Evolutionary conservation across 1,284 basidiomycete genomes (phyloP).

Genomic region (Agaricales sp.): DNA sequence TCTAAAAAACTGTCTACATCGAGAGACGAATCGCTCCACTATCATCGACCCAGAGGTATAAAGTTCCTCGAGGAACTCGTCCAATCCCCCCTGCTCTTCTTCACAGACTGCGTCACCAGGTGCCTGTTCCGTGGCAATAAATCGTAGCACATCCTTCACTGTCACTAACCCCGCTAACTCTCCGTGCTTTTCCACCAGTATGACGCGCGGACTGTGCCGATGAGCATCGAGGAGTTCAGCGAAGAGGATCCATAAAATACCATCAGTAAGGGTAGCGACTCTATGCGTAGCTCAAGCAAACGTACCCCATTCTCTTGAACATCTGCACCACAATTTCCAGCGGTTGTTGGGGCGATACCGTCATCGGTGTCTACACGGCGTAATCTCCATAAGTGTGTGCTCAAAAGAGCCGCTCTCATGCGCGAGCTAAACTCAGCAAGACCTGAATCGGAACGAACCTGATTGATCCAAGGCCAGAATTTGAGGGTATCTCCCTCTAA

Average conservation of each 20-base stretch:
- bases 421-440: no score
- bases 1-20: constrained; percentile 26
- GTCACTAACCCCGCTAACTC: constrained; percentile 6
- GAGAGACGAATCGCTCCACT: constrained; percentile 24
- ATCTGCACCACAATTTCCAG: constrained; percentile 95
- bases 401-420: no score
- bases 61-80: constrained; percentile 48
- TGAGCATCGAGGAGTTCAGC: constrained; percentile 4
- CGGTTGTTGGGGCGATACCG: constrained; percentile 87
- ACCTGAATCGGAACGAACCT: constrained; percentile 42
- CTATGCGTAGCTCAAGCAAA: constrained; percentile 11
- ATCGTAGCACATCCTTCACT: constrained; percentile 1
- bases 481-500: constrained; percentile 48
- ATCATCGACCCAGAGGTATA: constrained; percentile 43
- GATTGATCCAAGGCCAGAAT: constrained; percentile 88
- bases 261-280: constrained; percentile 6
- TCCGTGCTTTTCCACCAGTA: constrained; percentile 50
- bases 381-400: no score
- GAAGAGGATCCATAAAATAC: no score
- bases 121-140: constrained; percentile 17
- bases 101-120: neutral
- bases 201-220: constrained; percentile 73
- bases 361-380: constrained; percentile 75
- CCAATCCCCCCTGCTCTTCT: no score
- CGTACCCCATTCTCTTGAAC: constrained; percentile 92